These are phyloP conservation scores for Penicillium sp. DNA, from an alignment of 2,329 filamentous ascomycete genomes.

Conservation along the genomic window DNA sequence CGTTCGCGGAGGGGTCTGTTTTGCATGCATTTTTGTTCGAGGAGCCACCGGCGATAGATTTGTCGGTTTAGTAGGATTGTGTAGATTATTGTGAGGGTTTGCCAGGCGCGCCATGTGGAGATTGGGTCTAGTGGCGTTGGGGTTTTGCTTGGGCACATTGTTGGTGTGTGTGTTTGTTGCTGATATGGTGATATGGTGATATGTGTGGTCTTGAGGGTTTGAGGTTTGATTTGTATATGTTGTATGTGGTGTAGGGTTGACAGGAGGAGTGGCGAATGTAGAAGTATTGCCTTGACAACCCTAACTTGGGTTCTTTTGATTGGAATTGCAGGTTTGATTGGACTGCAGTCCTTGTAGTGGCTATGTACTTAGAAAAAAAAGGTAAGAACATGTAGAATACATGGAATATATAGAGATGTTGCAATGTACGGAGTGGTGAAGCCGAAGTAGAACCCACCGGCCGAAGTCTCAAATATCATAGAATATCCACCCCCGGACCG, in stretches of 20 bases:
- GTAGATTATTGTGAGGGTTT: slow-evolving; percentile 17
- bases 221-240: neutral
- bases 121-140: slow-evolving; percentile 8
- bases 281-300: neutral
- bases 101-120: slow-evolving; percentile 20
- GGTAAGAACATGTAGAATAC: neutral
- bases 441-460: neutral
- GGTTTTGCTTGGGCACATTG: neutral
- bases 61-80: slow-evolving; percentile 20
- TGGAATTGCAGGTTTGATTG: neutral
- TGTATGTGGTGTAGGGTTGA: neutral
- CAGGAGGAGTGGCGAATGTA: neutral
- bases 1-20: slow-evolving; percentile 6
- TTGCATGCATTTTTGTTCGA: slow-evolving; percentile 19
- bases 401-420: neutral
- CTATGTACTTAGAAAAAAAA: neutral
- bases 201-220: neutral
- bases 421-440: neutral
- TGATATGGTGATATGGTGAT: neutral
- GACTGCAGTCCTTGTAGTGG: no score
- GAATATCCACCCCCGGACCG: neutral
- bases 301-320: neutral
- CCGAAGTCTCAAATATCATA: neutral
- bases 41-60: slow-evolving; percentile 18
- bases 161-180: neutral